phyloP scores from a whole-genome alignment of 2,329 filamentous ascomycete genomes.

The Knufia petricola region DNA sequence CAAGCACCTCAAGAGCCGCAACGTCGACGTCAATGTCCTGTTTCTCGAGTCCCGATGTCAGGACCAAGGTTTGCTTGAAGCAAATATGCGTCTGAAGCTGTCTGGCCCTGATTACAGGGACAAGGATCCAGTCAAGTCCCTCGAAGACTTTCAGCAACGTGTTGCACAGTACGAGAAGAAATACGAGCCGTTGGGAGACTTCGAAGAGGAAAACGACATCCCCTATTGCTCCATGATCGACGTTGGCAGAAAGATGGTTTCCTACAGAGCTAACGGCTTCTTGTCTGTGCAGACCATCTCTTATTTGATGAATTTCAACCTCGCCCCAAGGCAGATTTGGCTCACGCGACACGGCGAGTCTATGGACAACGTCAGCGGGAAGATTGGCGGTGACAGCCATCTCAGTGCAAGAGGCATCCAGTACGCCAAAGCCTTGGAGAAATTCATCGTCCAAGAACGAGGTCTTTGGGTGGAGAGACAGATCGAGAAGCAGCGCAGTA shows the following conservation, averaged over 20 bases:
- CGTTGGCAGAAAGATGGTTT: constrained; percentile 86
- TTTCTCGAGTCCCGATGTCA: constrained; percentile 94
- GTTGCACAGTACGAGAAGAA: constrained; percentile 90
- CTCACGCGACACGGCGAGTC: constrained; percentile 94
- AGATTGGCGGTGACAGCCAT: constrained; percentile 82
- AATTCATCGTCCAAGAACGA: constrained; percentile 73
- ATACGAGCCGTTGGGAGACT: constrained; percentile 81
- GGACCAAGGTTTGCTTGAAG: constrained; percentile 74
- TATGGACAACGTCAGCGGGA: constrained; percentile 73
- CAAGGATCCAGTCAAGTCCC: constrained; percentile 75
- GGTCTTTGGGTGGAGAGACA: constrained; percentile 75
- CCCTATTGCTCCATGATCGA: constrained; percentile 98
- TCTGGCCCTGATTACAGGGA: constrained; percentile 92
- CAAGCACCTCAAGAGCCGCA: constrained; percentile 68
- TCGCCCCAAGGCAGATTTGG: constrained; percentile 94
- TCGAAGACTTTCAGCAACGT: constrained; percentile 85
- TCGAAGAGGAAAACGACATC: constrained; percentile 82
- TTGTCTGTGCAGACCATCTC: constrained; percentile 85
- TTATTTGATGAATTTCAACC: constrained; percentile 92
- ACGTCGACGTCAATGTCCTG: constrained; percentile 75
- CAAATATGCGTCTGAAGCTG: constrained; percentile 94
- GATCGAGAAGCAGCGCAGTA: constrained; percentile 63
- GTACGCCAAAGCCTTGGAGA: constrained; percentile 70
- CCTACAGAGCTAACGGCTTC: constrained; percentile 84
- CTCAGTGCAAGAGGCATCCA: constrained; percentile 69